Base-by-base conservation (phyloP, 2,329 filamentous ascomycete species). In the Colletotrichum abscissum region DNA sequence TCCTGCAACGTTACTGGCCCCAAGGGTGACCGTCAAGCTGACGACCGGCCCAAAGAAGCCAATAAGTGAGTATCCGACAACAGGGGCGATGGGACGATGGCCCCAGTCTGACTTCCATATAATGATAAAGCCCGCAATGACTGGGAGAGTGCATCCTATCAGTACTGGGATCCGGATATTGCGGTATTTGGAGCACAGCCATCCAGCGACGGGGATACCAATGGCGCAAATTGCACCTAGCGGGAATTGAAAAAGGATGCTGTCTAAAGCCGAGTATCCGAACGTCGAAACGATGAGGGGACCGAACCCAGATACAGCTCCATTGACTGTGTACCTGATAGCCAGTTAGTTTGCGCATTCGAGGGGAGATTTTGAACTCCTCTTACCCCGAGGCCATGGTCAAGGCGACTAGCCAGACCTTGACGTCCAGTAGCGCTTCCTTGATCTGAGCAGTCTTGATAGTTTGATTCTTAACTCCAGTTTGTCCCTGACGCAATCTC, bases 211-310 rank as follows among this genome's bases (percentile, higher is more conserved):
- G 0, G 93, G 86, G 67, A 95, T 94, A 63, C 87, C 87, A 58
- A 94, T 82, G 73, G 92, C 87, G 77, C 91, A 92, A n/a, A 95
- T 79, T 0, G 83, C 92, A 1, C 93, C 93, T 0, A 95, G 86
- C 0, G 93, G 93, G 72, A 95, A 94, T 77, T 95, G 93, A 78
- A 93, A 91, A 0, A 95, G 85, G 72, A 95, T 94, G 0, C 91
- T 88, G 38, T 92, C 86, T 1, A 92, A 86, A 0, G 89, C 87
- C 24, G 86, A 86, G 82, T 88, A 94, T 67, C 92, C 92, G 78
- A 94, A 94, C 0, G 92, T 94, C 1, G 88, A 90, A 1, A 94
- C 92, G 72, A 94, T 94, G 1, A 94, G 82, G 0, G 92, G 92
- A 0, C 92, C 92, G 78, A 94, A 94, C 1, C 92, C 92, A 46